phyloP scores from a whole-genome alignment of 345 rosid species.

The Isatis tinctoria region DNA sequence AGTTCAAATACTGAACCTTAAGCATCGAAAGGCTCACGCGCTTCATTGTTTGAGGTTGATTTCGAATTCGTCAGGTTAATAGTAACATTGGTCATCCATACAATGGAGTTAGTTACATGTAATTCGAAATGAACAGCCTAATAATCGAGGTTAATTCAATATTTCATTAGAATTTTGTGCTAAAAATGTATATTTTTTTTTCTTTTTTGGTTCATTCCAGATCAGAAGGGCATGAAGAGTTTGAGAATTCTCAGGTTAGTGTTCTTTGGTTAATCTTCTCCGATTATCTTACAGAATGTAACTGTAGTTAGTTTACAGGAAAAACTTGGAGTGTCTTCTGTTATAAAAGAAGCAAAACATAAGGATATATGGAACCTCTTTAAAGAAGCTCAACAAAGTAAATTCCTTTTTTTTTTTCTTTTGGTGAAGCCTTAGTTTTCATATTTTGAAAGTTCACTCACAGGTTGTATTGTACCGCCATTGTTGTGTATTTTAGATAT shows the following conservation, averaged over 20 bases:
- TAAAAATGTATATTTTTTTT: no score
- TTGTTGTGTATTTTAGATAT: conserved; percentile 44
- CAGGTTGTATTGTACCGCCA: background rate
- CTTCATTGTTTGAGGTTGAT: conserved; percentile 29
- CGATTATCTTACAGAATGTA: background rate
- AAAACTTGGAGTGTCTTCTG: conserved; percentile 27
- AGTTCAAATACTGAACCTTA: background rate
- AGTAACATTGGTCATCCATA: background rate
- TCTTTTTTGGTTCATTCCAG: conserved; percentile 26
- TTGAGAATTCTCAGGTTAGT: conserved; percentile 44
- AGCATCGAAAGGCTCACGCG: background rate
- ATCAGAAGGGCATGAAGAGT: conserved; percentile 34
- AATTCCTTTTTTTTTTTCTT: background rate
- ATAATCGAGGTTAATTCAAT: no score
- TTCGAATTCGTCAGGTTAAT: background rate
- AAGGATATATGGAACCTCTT: conserved; percentile 61
- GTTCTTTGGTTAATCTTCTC: background rate
- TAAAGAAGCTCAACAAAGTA: conserved; percentile 78
- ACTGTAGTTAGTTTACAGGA: conserved; percentile 33
- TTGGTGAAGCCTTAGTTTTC: background rate
- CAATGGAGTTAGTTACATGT: background rate
- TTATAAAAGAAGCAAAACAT: conserved; percentile 33
- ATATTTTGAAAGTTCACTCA: background rate
- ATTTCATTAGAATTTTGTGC: no score
- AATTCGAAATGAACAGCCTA: background rate